These are phyloP conservation scores for Exophiala sp. DNA, from an alignment of 2,329 filamentous ascomycete species.

Conservation along the genomic window DNA sequence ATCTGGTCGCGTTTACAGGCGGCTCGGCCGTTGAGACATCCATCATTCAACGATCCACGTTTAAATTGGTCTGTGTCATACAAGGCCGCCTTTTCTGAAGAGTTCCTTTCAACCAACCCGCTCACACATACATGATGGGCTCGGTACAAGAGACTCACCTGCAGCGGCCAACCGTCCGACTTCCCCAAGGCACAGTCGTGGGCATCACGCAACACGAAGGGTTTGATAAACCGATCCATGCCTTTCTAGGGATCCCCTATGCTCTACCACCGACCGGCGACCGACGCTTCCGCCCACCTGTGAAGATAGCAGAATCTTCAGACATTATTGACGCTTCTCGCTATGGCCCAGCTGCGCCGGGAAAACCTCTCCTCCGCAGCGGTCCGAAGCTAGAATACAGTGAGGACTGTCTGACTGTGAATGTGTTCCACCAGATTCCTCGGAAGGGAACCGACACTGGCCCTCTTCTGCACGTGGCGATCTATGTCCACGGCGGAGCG, in stretches of 20 bases:
- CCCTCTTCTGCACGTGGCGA: slow-evolving; percentile 36
- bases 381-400: slow-evolving; percentile 44
- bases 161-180: slow-evolving; percentile 11
- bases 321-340: slow-evolving; percentile 34
- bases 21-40: too few relatives aligned
- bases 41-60: too few relatives aligned
- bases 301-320: slow-evolving; percentile 29
- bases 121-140: neutral
- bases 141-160: too few relatives aligned
- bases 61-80: too few relatives aligned
- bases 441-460: slow-evolving; percentile 24
- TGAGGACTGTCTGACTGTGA: slow-evolving; percentile 29
- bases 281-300: slow-evolving; percentile 42
- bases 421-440: slow-evolving; percentile 32
- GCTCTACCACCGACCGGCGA: slow-evolving; percentile 44
- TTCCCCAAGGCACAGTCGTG: slow-evolving; percentile 8
- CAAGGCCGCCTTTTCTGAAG: too few relatives aligned
- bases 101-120: too few relatives aligned
- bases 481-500: slow-evolving; percentile 43
- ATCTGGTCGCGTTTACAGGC: too few relatives aligned
- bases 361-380: slow-evolving; percentile 46
- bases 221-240: slow-evolving; percentile 24
- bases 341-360: slow-evolving; percentile 34
- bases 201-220: neutral
- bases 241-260: slow-evolving; percentile 48